Percentiles rank a stretch among this genome's conserved stretches.
phyloP scores from a whole-genome alignment of 1,284 basidiomycete species.

The Sanguinoderma infundibulare region DNA sequence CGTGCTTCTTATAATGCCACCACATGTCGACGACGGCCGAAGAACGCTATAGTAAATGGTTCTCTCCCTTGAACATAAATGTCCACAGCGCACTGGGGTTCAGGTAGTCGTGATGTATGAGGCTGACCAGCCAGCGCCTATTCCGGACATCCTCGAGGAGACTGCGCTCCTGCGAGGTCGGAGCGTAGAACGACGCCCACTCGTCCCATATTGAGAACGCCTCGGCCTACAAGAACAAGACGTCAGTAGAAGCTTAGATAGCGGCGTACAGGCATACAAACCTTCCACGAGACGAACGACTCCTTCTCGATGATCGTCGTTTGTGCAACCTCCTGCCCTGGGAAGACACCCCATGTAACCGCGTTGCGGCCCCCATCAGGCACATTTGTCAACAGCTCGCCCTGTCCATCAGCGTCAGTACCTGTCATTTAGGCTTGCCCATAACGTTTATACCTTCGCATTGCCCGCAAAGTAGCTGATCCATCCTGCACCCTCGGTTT shows the following conservation, averaged over 20 bases:
- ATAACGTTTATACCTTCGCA: constrained; percentile 55
- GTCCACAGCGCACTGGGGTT: constrained; percentile 82
- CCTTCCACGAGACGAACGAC: constrained; percentile 95
- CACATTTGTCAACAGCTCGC: constrained; percentile 84
- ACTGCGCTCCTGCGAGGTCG: constrained; percentile 72
- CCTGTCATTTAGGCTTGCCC: background rate
- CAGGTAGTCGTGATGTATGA: constrained; percentile 96
- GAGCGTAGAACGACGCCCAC: constrained; percentile 90
- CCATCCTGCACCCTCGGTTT: constrained; percentile 60
- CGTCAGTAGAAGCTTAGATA: background rate
- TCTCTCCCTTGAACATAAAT: constrained; percentile 63
- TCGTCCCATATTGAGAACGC: constrained; percentile 96
- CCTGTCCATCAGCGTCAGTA: constrained; percentile 67
- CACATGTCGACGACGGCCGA: background rate
- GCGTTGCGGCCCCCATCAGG: constrained; percentile 85
- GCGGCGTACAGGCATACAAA: constrained; percentile 34
- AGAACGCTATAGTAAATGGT: constrained; percentile 8
- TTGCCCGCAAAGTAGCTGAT: constrained; percentile 91
- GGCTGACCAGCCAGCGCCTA: constrained; percentile 88
- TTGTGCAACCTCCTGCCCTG: constrained; percentile 94
- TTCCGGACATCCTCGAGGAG: constrained; percentile 77
- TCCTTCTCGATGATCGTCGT: constrained; percentile 96
- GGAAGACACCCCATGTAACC: constrained; percentile 99
- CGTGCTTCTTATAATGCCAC: background rate
- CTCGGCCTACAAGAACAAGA: constrained; percentile 70